These are phyloP conservation scores for Isabelozyma heimii DNA, from an alignment of 805 yeast genomes.

Conservation along the genomic window DNA sequence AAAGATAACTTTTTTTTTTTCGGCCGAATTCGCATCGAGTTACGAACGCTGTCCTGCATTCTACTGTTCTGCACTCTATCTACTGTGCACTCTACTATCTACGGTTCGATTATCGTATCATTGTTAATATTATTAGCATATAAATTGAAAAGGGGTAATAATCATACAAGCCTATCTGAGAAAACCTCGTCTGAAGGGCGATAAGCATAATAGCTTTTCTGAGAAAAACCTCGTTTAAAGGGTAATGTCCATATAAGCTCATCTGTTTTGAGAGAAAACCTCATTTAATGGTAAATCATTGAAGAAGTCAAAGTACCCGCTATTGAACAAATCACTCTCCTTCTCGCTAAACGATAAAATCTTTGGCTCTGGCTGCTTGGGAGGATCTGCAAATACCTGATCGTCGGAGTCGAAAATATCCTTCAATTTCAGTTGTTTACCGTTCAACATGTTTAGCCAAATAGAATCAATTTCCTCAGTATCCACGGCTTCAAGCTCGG, in stretches of 20 bases:
- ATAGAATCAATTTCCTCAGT: neutral
- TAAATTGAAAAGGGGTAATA: neutral
- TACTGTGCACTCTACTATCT: neutral
- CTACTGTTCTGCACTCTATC: too few species aligned
- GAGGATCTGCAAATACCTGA: neutral
- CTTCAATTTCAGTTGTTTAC: neutral
- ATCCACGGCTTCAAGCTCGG: neutral
- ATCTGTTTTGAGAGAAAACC: constrained; percentile 2
- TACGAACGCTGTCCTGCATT: neutral
- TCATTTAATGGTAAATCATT: constrained; percentile 11
- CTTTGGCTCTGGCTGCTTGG: neutral
- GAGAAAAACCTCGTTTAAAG: too few species aligned
- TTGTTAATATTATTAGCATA: neutral
- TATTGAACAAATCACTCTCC: neutral
- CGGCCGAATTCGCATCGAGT: neutral
- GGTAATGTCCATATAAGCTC: neutral
- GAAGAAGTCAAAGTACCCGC: constrained; percentile 6
- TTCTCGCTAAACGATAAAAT: neutral
- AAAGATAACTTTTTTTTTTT: neutral
- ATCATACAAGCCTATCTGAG: too few species aligned
- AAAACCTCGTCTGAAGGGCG: too few species aligned
- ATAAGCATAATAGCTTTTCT: too few species aligned
- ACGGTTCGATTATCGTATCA: neutral
- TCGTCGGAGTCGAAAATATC: neutral
- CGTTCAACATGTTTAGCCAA: neutral